Evolutionary conservation across 306 rosid species (phyloP), one percentile per base, ranked within the genome.

Genomic region (Vachellia pachyceras): DNA sequence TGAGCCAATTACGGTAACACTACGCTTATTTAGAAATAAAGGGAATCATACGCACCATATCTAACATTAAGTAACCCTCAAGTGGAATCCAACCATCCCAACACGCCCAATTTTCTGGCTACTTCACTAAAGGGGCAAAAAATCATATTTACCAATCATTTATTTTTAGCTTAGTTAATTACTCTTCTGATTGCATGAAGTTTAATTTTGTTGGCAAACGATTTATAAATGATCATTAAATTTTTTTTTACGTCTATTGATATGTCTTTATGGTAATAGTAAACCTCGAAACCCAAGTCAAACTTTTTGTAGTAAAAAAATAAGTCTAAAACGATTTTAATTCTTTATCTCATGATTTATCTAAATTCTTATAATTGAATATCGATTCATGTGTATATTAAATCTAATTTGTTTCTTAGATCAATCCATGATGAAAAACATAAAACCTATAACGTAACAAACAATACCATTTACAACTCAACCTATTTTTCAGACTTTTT

Each of bases 81-180:
- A 65, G 76, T 79, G 82, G 83, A 46, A 35, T 74, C 42, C 52
- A 60, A 80, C 73, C 85, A 80, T 86, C 82, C 61, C 79, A 72
- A 14, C 73, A 76, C 74, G 52, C 2, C 7, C 83, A 52, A 80
- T 66, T 39, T 42, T n/a, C 10, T 29, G 82, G 84, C 80, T 76
- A 47, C 82, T 55, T 11, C 52, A 46, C 17, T 15, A 15, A n/a
- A n/a, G n/a, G n/a, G n/a, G n/a, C n/a, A n/a, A n/a, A n/a, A n/a
- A n/a, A n/a, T 4, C 57, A 5, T 50, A 50, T 3, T 17, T 50
- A 18, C 20, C 85, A 79, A 79, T 83, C 57, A 37, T 17, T 11
- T 66, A 29, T 33, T 64, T 35, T 33, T 63, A 5, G 9, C n/a
- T 61, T 15, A 44, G 69, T 69, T 66, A n/a, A n/a, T n/a, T n/a